Base-by-base conservation (phyloP, 306 rosid species). In the Vicia villosa region DNA sequence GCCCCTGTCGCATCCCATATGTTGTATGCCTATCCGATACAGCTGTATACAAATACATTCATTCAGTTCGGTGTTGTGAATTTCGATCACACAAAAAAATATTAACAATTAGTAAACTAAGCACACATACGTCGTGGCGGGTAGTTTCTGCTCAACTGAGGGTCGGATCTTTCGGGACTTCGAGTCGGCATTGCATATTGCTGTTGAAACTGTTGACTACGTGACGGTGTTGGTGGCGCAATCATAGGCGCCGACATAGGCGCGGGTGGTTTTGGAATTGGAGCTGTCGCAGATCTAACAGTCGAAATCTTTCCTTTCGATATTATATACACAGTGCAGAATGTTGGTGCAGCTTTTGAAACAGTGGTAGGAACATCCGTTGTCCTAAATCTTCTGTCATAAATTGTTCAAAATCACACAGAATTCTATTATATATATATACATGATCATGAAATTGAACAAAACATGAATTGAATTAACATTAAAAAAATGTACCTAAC, bases 241-340 rank as follows among this genome's bases (percentile, higher is more conserved):
- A 34, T 34, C 38, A 1, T 47, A 16, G 21, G 24, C 10, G 24
- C 12, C 10, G 32, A 1, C 0, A 20, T 0, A 1, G 24, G 0
- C 0, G 20, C 5, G 5, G 65, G 3, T 3, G 66, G 1, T 68
- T 79, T 83, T 17, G 79, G 41, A 24, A 89, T 56, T 4, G 86
- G 40, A 50, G 64, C 8, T 1, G 90, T 77, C 40, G 97, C 86
- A 20, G 86, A 43, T 58, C 75, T 77, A 8, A 90, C 81, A 1
- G 68, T 28, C 20, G 89, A 60, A 34, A 88, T 81, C 61, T 88
- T 93, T 47, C 93, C 96, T 78, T 85, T 88, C 69, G 81, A 43
- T 34, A 93, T 85, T 22, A 69, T 77, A 64, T 90, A 88, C 38
- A 93, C 78, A 0, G 89, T 83, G 83, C 96, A 88, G 73, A 86